Evolutionary conservation across 2,329 filamentous ascomycete species (phyloP).

Genomic region (Tolypocladium ovalisporum): DNA sequence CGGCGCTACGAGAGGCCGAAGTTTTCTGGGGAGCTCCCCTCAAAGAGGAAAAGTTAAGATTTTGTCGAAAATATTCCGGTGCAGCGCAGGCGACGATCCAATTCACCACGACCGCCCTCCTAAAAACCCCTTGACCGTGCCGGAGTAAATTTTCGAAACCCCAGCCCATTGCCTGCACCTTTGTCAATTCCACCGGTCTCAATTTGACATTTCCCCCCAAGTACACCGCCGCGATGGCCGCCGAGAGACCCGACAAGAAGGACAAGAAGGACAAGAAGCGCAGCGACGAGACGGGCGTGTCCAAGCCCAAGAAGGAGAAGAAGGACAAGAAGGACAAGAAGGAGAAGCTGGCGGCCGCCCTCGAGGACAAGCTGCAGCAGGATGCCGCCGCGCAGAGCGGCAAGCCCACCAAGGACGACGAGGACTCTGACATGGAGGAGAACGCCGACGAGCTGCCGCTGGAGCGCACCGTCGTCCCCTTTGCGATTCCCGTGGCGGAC

Average conservation of each 20-base stretch:
- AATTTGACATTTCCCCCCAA: not conserved
- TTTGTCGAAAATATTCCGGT: conserved; percentile 19
- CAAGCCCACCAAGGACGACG: conserved; percentile 26
- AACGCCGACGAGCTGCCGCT: conserved; percentile 29
- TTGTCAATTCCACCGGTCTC: not conserved
- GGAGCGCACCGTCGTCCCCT: conserved; percentile 61
- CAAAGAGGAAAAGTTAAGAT: conserved; percentile 17
- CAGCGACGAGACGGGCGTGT: conserved; percentile 41
- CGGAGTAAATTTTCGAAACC: not conserved
- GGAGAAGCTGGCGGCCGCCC: conserved; percentile 55
- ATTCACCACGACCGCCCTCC: not conserved
- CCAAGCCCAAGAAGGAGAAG: conserved; percentile 48
- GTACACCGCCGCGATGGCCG: conserved; percentile 26
- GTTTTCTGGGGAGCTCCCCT: conserved; percentile 13
- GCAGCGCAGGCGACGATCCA: conserved; percentile 10
- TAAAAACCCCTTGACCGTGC: conserved; percentile 4
- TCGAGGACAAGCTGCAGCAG: conserved; percentile 55
- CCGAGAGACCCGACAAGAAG: conserved; percentile 38
- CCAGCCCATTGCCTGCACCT: not conserved
- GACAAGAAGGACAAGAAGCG: conserved; percentile 51
- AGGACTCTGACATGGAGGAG: conserved; percentile 34
- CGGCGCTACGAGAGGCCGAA: conserved; percentile 21
- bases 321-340: conserved; percentile 63
- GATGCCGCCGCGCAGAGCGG: conserved; percentile 33
- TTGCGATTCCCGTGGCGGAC: conserved; percentile 70